Conservation (phyloP, 1,284 basidiomycete genomes). For the Ustilago shanxiensis region DNA sequence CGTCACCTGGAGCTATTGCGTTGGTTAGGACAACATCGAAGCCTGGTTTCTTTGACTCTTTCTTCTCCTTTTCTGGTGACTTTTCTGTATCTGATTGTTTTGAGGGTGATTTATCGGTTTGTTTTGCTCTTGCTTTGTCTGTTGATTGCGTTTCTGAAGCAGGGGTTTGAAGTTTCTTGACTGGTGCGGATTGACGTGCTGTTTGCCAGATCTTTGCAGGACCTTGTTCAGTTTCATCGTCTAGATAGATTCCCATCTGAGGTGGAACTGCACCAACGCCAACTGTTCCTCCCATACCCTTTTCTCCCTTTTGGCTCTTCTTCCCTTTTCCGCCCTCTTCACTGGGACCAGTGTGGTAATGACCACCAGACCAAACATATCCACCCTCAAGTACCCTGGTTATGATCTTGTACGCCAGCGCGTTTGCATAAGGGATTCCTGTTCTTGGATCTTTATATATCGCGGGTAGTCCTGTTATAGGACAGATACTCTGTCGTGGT, state of each 20-base stretch:
- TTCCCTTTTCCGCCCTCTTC: not conserved
- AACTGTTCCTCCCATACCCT: not conserved
- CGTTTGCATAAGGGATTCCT: constrained; percentile 80
- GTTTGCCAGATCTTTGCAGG: constrained; percentile 29
- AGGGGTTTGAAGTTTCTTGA: too few relatives aligned
- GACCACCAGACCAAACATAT: constrained; percentile 54
- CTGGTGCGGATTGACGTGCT: not conserved
- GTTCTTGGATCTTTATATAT: constrained; percentile 81
- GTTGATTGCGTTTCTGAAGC: too few relatives aligned
- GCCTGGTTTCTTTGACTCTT: constrained; percentile 22
- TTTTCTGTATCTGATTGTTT: not conserved
- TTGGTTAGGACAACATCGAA: constrained; percentile 43
- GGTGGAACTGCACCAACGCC: constrained; percentile 27
- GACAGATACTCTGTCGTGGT: constrained; percentile 70
- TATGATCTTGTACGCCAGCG: constrained; percentile 77
- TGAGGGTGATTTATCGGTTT: not conserved
- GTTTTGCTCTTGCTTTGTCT: not conserved
- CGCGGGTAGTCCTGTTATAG: constrained; percentile 72
- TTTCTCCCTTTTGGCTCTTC: constrained; percentile 1
- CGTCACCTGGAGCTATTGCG: constrained; percentile 55
- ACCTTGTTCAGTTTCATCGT: constrained; percentile 37
- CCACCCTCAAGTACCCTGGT: constrained; percentile 75
- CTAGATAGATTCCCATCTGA: constrained; percentile 50
- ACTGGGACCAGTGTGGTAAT: not conserved
- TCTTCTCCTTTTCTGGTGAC: constrained; percentile 2